A percentile compares a stretch with the other conserved stretches of the same genome.
Conservation (phyloP, 2,329 filamentous ascomycete species). For the Fusarium oligoseptatum region DNA sequence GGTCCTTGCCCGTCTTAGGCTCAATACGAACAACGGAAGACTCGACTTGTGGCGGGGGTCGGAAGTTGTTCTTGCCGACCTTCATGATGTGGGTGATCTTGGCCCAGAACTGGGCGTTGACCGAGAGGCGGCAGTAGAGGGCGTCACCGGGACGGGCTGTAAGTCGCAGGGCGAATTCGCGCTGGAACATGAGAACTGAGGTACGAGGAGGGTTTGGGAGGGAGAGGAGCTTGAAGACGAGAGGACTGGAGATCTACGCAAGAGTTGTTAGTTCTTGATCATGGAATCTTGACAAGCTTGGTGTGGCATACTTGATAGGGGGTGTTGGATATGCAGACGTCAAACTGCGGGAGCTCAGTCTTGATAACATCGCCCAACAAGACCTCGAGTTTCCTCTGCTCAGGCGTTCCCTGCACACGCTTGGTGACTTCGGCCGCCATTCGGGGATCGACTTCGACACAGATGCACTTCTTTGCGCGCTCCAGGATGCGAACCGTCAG, state of each 20-base stretch:
- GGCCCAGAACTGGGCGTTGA: conserved; percentile 92
- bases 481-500: conserved; percentile 91
- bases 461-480: conserved; percentile 83
- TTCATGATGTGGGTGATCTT: conserved; percentile 83
- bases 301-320: conserved; percentile 69
- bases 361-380: conserved; percentile 91
- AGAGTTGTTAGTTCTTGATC: conserved; percentile 28
- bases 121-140: conserved; percentile 89
- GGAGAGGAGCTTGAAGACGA: conserved; percentile 91
- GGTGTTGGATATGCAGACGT: conserved; percentile 81
- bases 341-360: conserved; percentile 80
- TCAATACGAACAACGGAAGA: conserved; percentile 90
- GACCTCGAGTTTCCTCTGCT: conserved; percentile 87
- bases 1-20: conserved; percentile 80
- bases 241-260: conserved; percentile 83
- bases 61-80: conserved; percentile 96
- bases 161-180: conserved; percentile 91
- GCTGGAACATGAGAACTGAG: conserved; percentile 95
- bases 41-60: conserved; percentile 93
- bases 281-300: not conserved
- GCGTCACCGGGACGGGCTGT: conserved; percentile 90
- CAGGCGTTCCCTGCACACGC: conserved; percentile 89
- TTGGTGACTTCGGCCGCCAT: conserved; percentile 97
- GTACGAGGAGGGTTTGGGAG: conserved; percentile 84
- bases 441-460: conserved; percentile 92